Percentiles rank a stretch among this genome's conserved stretches.
Conservation (phyloP, 257 asterid species). For the Fraxinus excelsior region DNA sequence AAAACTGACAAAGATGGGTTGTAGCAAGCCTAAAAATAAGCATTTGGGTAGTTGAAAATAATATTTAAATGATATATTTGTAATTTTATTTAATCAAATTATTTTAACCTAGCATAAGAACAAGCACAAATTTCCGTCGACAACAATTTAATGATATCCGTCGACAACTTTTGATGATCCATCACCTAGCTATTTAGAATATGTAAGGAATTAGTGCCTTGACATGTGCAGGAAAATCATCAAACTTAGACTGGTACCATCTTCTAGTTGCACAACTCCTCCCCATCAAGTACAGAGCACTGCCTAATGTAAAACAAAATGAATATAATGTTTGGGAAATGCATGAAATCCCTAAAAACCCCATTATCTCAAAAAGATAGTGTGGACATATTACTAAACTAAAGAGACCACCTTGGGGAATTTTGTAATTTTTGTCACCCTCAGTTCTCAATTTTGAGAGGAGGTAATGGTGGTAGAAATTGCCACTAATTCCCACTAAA, state of each 20-base stretch:
- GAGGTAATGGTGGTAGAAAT: conserved; percentile 67
- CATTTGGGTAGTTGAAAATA: too few relatives aligned
- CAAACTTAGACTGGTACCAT: conserved; percentile 70
- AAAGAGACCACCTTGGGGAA: conserved; percentile 64
- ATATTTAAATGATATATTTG: too few relatives aligned
- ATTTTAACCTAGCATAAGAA: too few relatives aligned
- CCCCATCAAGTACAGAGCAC: conserved; percentile 46
- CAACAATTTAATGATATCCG: too few relatives aligned
- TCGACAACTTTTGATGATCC: too few relatives aligned
- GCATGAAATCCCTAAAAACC: conserved; percentile 56
- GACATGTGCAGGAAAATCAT: conserved; percentile 55
- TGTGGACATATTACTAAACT: conserved; percentile 60
- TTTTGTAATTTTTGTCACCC: conserved; percentile 56
- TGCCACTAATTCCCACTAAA: conserved; percentile 52
- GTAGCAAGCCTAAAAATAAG: too few relatives aligned
- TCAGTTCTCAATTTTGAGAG: conserved; percentile 50
- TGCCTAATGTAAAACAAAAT: conserved; percentile 39
- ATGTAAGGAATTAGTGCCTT: conserved; percentile 64
- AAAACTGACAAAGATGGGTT: too few relatives aligned
- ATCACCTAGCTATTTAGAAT: conserved; percentile 26
- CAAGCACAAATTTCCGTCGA: too few relatives aligned
- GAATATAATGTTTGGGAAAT: conserved; percentile 55
- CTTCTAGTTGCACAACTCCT: conserved; percentile 65
- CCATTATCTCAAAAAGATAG: conserved; percentile 59
- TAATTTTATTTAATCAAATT: too few relatives aligned